Base-by-base conservation (phyloP, 176 grass and related monocot genomes). In the Melocanna baccifera region DNA sequence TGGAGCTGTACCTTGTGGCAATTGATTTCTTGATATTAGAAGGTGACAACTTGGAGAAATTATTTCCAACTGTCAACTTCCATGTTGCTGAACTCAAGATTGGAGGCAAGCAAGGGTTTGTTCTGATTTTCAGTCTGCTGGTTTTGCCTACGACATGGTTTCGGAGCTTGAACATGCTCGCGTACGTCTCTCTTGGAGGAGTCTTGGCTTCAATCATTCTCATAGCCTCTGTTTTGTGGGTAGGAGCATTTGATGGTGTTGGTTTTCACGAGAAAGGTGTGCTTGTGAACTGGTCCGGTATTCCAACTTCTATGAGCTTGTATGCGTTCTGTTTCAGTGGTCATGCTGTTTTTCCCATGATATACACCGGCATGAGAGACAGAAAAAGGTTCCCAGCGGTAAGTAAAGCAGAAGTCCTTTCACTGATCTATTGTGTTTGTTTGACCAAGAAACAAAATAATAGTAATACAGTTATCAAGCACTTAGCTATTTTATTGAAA, bases 281-380 rank as follows among this genome's bases (percentile, higher is more conserved):
- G 73, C 39, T 46, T 82, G 19, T 92, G 9, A 87, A 89, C 51
- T 94, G 84, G 88, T 76, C 87, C 50, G 88, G 95, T 77, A 58
- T 97, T 26, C 90, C 95, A 37, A 91, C 90, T 72, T 88, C 95
- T 37, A 67, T 91, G 84, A 94, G 95, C 81, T 65, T 97, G 41
- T 97, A 92, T 50, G 91, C 95, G 19, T 97, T 97, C 88, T 97
- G 95, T 66, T 97, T 94, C 88, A 94, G 95, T 57, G 92, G 92
- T 11, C 95, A 97, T 84, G 80, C 95, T 5, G 90, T 97, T 78
- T 94, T 97, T 9, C 95, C 95, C 14, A 92, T 91, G 81, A 89
- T 97, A 55, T 97, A 92, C 83, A 94, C 88, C 15, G 81, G 86
- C 47, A 94, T 97, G 92, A 86, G 73, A 75, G 82, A 97, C 78